phyloP scores from a whole-genome alignment of 2,329 filamentous ascomycete genomes.

The Ceratocystis albifundus region DNA sequence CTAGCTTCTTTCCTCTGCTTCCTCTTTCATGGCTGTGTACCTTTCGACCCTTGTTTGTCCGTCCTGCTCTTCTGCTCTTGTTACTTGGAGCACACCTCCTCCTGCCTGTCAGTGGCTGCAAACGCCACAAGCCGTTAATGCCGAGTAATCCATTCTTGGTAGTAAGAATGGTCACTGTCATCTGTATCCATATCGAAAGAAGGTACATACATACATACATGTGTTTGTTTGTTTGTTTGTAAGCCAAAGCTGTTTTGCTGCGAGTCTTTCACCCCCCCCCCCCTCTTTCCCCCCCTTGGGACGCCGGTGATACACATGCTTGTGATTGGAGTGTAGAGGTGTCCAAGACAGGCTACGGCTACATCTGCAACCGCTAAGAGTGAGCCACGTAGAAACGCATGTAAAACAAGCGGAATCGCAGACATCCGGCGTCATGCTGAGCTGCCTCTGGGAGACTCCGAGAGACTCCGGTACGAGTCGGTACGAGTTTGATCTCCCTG shows the following conservation, averaged over 20 bases:
- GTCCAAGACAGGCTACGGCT: too few species aligned
- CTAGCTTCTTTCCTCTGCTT: background rate
- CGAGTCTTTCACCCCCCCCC: background rate
- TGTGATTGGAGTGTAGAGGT: background rate
- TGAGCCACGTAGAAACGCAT: conserved; percentile 4
- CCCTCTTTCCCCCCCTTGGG: background rate
- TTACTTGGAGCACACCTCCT: background rate
- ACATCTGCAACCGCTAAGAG: background rate
- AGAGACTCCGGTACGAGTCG: background rate
- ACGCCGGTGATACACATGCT: conserved; percentile 18
- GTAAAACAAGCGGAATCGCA: conserved; percentile 13
- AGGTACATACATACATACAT: too few species aligned
- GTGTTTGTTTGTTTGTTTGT: background rate
- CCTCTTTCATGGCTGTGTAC: background rate
- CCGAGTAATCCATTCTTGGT: background rate
- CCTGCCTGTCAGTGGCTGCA: conserved; percentile 11
- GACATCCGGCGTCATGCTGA: background rate
- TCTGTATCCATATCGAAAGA: background rate
- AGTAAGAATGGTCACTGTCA: background rate
- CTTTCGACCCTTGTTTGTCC: background rate
- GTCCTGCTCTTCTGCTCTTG: background rate
- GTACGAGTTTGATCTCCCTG: conserved; percentile 8
- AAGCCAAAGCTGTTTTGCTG: background rate
- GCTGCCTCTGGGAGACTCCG: background rate
- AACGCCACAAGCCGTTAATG: conserved; percentile 10